These are phyloP conservation scores for Pleurotus giganteus DNA, from an alignment of 768 basidiomycete genomes.

Conservation along the genomic window DNA sequence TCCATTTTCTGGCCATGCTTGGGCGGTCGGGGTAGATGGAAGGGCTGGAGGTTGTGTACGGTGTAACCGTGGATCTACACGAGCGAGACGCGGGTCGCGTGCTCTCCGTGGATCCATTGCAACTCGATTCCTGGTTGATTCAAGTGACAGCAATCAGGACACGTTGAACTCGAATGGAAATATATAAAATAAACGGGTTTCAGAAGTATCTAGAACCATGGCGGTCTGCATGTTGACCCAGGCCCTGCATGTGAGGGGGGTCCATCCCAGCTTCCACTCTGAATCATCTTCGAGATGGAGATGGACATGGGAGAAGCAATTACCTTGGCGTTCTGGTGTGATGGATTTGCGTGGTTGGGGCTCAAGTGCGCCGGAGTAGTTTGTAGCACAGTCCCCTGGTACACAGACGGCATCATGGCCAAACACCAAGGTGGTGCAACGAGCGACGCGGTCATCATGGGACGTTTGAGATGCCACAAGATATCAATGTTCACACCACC, in stretches of 20 bases:
- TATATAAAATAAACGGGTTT: constrained; percentile 33
- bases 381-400: no score
- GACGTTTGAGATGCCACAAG: constrained; percentile 11
- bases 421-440: no score
- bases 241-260: constrained; percentile 37
- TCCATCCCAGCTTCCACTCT: constrained; percentile 89
- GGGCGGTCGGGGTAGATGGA: constrained; percentile 21
- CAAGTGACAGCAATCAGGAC: constrained; percentile 6
- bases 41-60: constrained; percentile 39
- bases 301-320: not conserved
- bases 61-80: constrained; percentile 65
- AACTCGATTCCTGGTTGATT: constrained; percentile 12
- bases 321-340: not conserved
- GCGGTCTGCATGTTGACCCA: constrained; percentile 75
- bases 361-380: no score
- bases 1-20: constrained; percentile 27
- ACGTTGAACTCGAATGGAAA: constrained; percentile 12
- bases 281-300: constrained; percentile 62
- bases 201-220: constrained; percentile 95
- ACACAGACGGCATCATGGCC: not conserved
- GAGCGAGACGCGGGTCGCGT: constrained; percentile 77
- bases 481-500: constrained; percentile 16
- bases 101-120: constrained; percentile 78
- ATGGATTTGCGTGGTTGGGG: not conserved
- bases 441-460: no score